Conservation (phyloP, 2,329 filamentous ascomycete genomes). For the Clonostachys solani region DNA sequence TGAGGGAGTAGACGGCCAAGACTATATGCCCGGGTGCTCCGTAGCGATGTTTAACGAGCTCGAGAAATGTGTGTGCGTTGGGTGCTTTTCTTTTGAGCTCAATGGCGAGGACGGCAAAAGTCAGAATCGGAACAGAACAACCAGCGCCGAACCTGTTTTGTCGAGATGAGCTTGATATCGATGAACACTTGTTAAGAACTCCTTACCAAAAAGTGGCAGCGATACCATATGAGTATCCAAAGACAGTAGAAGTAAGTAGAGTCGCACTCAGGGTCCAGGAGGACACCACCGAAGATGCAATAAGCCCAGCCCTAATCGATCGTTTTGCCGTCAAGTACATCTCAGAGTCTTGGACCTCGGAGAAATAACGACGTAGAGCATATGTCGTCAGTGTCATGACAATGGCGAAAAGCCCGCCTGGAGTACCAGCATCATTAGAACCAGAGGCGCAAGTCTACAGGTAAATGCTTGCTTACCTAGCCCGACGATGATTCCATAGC, state of each 20-base stretch:
- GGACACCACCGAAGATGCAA: conserved; percentile 85
- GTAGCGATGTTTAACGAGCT: conserved; percentile 79
- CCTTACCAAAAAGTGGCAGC: conserved; percentile 44
- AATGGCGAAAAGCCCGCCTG: too few relatives aligned
- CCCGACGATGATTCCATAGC: too few relatives aligned
- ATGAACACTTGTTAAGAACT: too few relatives aligned
- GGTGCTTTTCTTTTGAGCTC: conserved; percentile 58
- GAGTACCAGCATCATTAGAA: too few relatives aligned
- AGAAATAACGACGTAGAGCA: too few relatives aligned
- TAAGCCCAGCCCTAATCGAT: conserved; percentile 83
- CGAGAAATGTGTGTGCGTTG: conserved; percentile 81
- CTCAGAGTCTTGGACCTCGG: conserved; percentile 81
- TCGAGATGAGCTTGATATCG: too few relatives aligned
- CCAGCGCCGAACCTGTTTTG: conserved; percentile 42
- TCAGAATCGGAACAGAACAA: conserved; percentile 81
- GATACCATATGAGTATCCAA: conserved; percentile 58
- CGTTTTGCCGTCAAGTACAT: conserved; percentile 89
- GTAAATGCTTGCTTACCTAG: too few relatives aligned
- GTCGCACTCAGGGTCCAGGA: conserved; percentile 94
- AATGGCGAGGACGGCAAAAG: conserved; percentile 83
- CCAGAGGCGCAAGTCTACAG: too few relatives aligned
- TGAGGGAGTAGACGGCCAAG: conserved; percentile 77
- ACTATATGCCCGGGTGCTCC: conserved; percentile 67
- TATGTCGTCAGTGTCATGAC: too few relatives aligned
- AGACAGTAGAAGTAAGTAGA: conserved; percentile 70